Percentiles rank a stretch among this genome's conserved stretches.
Conservation (phyloP, 2,329 filamentous ascomycete species). For the Alternaria ethzedia region DNA sequence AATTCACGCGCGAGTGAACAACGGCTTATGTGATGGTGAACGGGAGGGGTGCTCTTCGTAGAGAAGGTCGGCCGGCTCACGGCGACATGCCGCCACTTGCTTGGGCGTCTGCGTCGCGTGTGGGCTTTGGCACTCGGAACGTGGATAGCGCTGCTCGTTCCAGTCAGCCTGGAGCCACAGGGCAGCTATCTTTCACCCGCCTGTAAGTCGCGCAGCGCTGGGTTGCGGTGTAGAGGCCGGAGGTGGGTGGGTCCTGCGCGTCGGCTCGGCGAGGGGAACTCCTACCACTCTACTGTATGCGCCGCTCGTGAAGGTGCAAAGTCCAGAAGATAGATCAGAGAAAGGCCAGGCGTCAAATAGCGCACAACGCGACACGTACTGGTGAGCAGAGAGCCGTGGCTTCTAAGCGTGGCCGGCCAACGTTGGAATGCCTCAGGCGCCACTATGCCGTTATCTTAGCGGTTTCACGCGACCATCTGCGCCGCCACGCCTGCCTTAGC, state of each 20-base stretch:
- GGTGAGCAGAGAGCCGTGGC: not conserved
- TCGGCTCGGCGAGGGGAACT: constrained; percentile 10
- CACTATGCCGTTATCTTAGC: constrained; percentile 13
- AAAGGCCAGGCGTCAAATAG: not conserved
- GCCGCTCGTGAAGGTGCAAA: constrained; percentile 1
- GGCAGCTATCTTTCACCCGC: constrained; percentile 7
- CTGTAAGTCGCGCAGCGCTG: constrained; percentile 13
- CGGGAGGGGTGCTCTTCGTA: constrained; percentile 12
- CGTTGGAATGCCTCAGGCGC: constrained; percentile 9
- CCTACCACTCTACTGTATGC: constrained; percentile 1
- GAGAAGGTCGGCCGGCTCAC: constrained; percentile 28
- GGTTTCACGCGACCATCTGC: constrained; percentile 13
- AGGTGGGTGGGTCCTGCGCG: constrained; percentile 19
- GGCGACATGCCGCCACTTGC: constrained; percentile 37
- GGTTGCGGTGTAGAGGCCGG: constrained; percentile 21
- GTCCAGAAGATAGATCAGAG: not conserved
- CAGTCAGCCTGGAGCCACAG: constrained; percentile 1
- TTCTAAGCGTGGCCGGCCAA: not conserved
- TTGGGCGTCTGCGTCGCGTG: constrained; percentile 1
- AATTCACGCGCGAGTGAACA: not conserved
- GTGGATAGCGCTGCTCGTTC: not conserved
- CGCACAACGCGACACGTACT: not conserved
- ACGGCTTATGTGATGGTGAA: constrained; percentile 4
- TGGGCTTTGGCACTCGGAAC: constrained; percentile 11
- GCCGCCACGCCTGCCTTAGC: constrained; percentile 6